These are phyloP conservation scores for Globisporangium okanoganense DNA, from an alignment of 352 stramenopile genomes.

Conservation along the genomic window DNA sequence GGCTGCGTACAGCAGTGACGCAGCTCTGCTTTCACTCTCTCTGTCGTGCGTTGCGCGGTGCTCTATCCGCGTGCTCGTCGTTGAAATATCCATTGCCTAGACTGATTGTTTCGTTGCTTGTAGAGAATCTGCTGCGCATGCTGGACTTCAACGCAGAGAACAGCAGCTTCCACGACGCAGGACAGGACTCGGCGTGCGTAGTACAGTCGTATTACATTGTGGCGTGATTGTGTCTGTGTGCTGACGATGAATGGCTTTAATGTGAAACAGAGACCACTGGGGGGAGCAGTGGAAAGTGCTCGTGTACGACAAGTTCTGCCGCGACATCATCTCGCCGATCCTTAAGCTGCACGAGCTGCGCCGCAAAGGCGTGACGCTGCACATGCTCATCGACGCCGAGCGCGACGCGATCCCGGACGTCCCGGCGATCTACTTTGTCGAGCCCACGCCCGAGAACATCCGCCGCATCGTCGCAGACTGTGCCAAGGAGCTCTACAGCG, in stretches of 20 bases:
- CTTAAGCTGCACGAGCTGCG: slow-evolving; percentile 96
- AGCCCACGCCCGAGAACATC: slow-evolving; percentile 94
- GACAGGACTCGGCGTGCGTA: slow-evolving; percentile 35
- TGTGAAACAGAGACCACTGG: slow-evolving; percentile 67
- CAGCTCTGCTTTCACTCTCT: too few relatives aligned
- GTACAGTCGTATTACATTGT: background rate
- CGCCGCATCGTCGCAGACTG: slow-evolving; percentile 94
- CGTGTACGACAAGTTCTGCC: slow-evolving; percentile 95
- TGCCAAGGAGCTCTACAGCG: slow-evolving; percentile 90
- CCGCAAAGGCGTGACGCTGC: slow-evolving; percentile 95
- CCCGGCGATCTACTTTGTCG: slow-evolving; percentile 97
- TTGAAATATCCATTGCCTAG: too few relatives aligned
- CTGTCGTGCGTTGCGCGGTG: background rate
- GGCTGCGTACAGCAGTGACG: too few relatives aligned
- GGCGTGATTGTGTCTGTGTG: background rate
- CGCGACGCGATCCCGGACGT: slow-evolving; percentile 96
- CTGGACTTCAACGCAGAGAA: slow-evolving; percentile 83
- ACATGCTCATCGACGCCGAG: slow-evolving; percentile 94
- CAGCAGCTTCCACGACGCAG: slow-evolving; percentile 27
- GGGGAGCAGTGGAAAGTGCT: slow-evolving; percentile 94
- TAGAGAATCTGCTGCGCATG: slow-evolving; percentile 82
- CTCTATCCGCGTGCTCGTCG: background rate
- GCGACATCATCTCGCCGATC: slow-evolving; percentile 97
- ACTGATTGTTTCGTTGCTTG: background rate
- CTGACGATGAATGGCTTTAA: background rate